phyloP scores from a whole-genome alignment of 1,284 basidiomycete species.

The Gymnopus androsaceus region DNA sequence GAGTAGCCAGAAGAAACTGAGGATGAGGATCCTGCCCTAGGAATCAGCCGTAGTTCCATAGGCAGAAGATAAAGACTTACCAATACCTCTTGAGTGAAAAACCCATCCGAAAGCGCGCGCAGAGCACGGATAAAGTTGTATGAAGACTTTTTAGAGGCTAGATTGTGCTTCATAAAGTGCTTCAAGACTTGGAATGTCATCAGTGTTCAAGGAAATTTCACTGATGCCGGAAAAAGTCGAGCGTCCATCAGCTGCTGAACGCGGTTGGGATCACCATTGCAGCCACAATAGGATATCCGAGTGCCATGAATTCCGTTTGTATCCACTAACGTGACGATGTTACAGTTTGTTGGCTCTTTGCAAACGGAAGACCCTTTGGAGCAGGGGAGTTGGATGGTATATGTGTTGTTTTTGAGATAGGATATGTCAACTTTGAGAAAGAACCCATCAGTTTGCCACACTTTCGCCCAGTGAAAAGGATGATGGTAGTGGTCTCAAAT shows the following conservation, averaged over 20 bases:
- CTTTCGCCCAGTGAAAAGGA: slow-evolving; percentile 27
- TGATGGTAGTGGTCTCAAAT: slow-evolving; percentile 12
- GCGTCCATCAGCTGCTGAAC: slow-evolving; percentile 26
- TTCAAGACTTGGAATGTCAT: slow-evolving; percentile 32
- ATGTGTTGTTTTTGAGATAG: slow-evolving; percentile 6
- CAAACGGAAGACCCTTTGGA: slow-evolving; percentile 9
- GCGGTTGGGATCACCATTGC: slow-evolving; percentile 11
- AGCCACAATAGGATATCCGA: slow-evolving; percentile 20
- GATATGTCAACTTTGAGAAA: slow-evolving; percentile 25
- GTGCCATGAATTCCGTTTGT: slow-evolving; percentile 25
- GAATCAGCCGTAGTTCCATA: neutral
- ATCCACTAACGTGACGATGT: neutral
- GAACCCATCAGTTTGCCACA: slow-evolving; percentile 23
- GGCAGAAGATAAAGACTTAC: neutral
- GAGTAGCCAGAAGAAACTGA: slow-evolving; percentile 26
- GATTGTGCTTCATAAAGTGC: slow-evolving; percentile 28
- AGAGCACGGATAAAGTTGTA: slow-evolving; percentile 28
- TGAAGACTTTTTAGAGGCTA: slow-evolving; percentile 27
- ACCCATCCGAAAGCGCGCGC: neutral
- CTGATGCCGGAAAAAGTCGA: slow-evolving; percentile 32
- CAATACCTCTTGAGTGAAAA: neutral
- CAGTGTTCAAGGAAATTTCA: slow-evolving; percentile 24
- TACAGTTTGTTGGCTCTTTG: neutral
- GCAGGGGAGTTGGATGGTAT: slow-evolving; percentile 20
- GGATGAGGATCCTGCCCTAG: slow-evolving; percentile 21